These are phyloP conservation scores for Ceratocystis lukuohia DNA, from an alignment of 2,329 filamentous ascomycete species.

Conservation along the genomic window DNA sequence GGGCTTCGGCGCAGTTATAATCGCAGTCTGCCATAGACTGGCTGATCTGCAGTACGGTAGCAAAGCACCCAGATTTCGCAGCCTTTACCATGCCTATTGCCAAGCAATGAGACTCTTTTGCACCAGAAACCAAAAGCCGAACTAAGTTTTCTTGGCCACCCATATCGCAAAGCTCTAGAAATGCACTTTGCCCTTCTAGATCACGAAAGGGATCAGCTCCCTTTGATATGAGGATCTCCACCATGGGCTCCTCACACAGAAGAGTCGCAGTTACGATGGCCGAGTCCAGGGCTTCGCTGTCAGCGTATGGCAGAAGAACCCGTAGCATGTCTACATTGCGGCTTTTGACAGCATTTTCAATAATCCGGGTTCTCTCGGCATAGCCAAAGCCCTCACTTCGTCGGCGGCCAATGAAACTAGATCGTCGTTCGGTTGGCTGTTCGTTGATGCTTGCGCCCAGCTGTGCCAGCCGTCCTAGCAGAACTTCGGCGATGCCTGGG, in stretches of 20 bases:
- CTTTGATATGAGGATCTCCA: constrained; percentile 37
- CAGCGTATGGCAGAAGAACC: constrained; percentile 40
- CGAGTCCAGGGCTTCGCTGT: constrained; percentile 36
- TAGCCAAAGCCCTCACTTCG: constrained; percentile 36
- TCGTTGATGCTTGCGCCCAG: constrained; percentile 40
- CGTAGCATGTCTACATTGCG: constrained; percentile 40
- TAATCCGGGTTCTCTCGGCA: constrained; percentile 36
- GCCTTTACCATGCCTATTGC: constrained; percentile 42
- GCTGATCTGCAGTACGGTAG: constrained; percentile 38
- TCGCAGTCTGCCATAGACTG: constrained; percentile 41
- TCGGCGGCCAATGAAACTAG: constrained; percentile 35
- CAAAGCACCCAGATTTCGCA: constrained; percentile 35
- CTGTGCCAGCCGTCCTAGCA: constrained; percentile 37
- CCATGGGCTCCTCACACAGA: constrained; percentile 31
- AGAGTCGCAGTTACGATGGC: constrained; percentile 38
- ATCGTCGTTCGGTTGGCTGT: constrained; percentile 31
- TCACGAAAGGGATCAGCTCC: constrained; percentile 37
- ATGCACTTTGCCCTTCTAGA: constrained; percentile 39
- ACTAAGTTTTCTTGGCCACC: constrained; percentile 36
- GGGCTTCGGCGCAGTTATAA: constrained; percentile 37
- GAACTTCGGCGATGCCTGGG: constrained; percentile 42
- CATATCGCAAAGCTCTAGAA: constrained; percentile 37
- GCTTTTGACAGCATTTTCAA: constrained; percentile 39
- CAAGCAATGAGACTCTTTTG: constrained; percentile 31
- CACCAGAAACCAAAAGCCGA: constrained; percentile 36